Evolutionary conservation across 495 filamentous ascomycete species (phyloP).

Genomic region (Rusavskia elegans): DNA sequence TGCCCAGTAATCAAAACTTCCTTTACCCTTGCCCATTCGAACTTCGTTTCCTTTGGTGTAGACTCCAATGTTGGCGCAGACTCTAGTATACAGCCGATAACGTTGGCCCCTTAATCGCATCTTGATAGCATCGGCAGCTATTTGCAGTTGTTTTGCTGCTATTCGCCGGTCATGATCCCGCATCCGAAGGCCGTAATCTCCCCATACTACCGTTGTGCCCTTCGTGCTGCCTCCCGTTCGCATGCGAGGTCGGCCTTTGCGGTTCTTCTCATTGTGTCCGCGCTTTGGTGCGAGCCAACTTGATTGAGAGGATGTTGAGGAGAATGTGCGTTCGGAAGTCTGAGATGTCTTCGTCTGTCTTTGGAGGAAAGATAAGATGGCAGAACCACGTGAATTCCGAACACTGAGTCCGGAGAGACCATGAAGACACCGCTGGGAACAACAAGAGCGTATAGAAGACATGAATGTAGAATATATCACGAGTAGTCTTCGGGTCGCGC

Average conservation of each 20-base stretch:
- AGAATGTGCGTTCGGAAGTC: conserved; percentile 41
- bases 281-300: conserved; percentile 73
- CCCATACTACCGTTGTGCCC: conserved; percentile 91
- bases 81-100: conserved; percentile 79
- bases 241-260: conserved; percentile 78
- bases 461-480: too few relatives aligned
- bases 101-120: conserved; percentile 76
- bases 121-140: conserved; percentile 86
- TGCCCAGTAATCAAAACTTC: conserved; percentile 93
- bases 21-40: conserved; percentile 98
- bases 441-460: too few relatives aligned
- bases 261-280: conserved; percentile 63
- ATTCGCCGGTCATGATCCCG: conserved; percentile 83
- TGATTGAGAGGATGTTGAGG: conserved; percentile 43
- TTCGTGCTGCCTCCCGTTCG: conserved; percentile 79
- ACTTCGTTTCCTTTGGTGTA: conserved; percentile 91
- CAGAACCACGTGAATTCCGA: background rate
- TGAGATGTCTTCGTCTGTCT: background rate
- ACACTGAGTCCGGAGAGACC: too few relatives aligned
- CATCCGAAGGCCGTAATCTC: conserved; percentile 91
- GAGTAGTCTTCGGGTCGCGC: too few relatives aligned
- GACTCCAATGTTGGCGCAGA: conserved; percentile 83
- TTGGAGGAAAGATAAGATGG: background rate
- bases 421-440: too few relatives aligned
- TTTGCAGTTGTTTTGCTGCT: conserved; percentile 69